Evolutionary conservation across 179 eudicot species (phyloP), one percentile per base, ranked within the genome.

Genomic region (Spinacia oleracea): DNA sequence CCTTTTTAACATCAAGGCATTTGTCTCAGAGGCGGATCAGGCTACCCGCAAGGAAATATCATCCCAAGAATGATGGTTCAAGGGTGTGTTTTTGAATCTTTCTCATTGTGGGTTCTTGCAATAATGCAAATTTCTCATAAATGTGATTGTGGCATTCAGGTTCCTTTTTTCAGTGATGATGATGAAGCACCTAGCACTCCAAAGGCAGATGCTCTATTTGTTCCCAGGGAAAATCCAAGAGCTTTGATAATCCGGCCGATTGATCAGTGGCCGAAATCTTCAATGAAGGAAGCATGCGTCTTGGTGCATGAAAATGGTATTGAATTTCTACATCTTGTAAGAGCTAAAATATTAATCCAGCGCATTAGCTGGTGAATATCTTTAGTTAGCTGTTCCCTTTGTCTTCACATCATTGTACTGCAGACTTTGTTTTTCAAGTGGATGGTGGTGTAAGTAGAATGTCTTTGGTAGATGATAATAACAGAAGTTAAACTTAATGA

Each of bases 211-310:
- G 96, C 99, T 73, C 90, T 90, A 78, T 91, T 93, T 77, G 84
- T 93, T 86, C 98, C 98, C 69, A 87, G 99, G 89, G 97, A 96
- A 83, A 93, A 96, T 84, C 99, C 99, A 38, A 87, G 99, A 88
- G 92, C 98, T 53, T 83, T 96, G 79, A 87, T 96, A 8, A 86
- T 96, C 80, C 97, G 92, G 43, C 98, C 98, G 45, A 42, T 90
- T 81, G 94, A 96, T 74, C 96, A 89, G 69, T 83, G 96, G 96
- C 89, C 92, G 64, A 85, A 84, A 85, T 81, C 91, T 78, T 84
- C 89, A 70, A 70, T 77, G 55, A 93, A 85, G 76, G 85, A 85
- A 62, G 72, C 78, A 46, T 63, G 84, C 78, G 65, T 85, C 68
- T 64, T 81, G 14, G 79, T 74, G 46, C 86, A 82, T 76, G 93